Conservation (phyloP, 2,329 filamentous ascomycete genomes). For the Keithomyces neogunnii region DNA sequence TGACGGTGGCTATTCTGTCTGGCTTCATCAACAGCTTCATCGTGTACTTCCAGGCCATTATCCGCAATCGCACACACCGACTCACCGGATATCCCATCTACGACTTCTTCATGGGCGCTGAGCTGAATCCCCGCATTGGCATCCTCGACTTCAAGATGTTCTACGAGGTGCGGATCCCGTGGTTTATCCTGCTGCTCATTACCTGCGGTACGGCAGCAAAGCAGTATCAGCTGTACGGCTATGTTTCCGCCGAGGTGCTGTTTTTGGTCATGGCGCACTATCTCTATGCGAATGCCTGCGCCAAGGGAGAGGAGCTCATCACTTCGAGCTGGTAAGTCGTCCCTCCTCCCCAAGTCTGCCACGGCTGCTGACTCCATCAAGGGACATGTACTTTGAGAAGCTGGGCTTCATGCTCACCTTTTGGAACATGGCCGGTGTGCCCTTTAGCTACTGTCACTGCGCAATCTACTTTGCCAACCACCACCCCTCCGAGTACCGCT, state of each 20-base stretch:
- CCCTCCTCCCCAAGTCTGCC: not conserved
- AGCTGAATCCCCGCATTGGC: conserved; percentile 75
- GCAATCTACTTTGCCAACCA: conserved; percentile 82
- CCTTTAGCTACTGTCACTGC: conserved; percentile 85
- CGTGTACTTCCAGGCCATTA: conserved; percentile 75
- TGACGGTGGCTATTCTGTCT: conserved; percentile 85
- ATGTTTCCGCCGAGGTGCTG: conserved; percentile 69
- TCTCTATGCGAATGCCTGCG: conserved; percentile 82
- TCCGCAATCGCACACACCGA: conserved; percentile 73
- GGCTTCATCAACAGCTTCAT: conserved; percentile 74
- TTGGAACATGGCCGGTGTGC: conserved; percentile 89
- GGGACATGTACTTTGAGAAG: conserved; percentile 93
- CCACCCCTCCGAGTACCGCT: conserved; percentile 64
- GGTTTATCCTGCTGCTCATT: conserved; percentile 79
- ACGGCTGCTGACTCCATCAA: conserved; percentile 5
- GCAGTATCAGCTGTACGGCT: conserved; percentile 76
- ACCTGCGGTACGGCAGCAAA: conserved; percentile 65
- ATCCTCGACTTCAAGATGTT: conserved; percentile 93
- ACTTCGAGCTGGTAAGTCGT: conserved; percentile 60
- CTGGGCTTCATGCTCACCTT: conserved; percentile 96
- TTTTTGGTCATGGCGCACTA: conserved; percentile 84
- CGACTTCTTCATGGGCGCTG: conserved; percentile 87
- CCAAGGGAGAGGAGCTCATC: conserved; percentile 85
- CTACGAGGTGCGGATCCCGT: conserved; percentile 84
- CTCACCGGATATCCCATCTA: conserved; percentile 80